These are phyloP conservation scores for Leucaena leucocephala DNA, from an alignment of 306 rosid genomes.

Conservation along the genomic window DNA sequence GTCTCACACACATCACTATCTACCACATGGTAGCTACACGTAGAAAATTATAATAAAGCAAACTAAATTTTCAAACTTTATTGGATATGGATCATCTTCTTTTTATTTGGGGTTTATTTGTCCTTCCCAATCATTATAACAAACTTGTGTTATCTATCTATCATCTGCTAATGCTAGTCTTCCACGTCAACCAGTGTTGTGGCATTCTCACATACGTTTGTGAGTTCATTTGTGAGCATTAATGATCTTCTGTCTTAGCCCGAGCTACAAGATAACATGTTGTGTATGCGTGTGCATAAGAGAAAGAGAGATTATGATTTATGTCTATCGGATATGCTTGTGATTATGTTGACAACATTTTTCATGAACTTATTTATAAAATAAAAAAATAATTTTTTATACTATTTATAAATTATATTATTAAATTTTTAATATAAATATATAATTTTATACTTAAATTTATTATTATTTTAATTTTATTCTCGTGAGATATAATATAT, in stretches of 20 bases:
- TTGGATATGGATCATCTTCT: neutral
- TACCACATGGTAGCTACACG: neutral
- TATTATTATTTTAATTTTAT: too few relatives aligned
- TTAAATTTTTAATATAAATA: too few relatives aligned
- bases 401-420: too few relatives aligned
- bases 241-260: neutral
- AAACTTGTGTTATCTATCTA: neutral
- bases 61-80: neutral
- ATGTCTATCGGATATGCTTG: neutral
- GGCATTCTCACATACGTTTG: neutral
- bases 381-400: too few relatives aligned
- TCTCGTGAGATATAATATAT: too few relatives aligned
- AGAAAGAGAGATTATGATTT: neutral
- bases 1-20: neutral
- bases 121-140: neutral
- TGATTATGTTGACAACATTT: neutral
- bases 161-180: neutral
- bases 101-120: neutral
- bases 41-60: neutral
- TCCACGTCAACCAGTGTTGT: constrained; percentile 15
- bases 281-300: neutral
- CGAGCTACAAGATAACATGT: neutral
- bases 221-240: neutral
- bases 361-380: neutral
- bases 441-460: too few relatives aligned